Base-by-base conservation (phyloP, 2,329 filamentous ascomycete species). In the Fusarium solani-melongenae region DNA sequence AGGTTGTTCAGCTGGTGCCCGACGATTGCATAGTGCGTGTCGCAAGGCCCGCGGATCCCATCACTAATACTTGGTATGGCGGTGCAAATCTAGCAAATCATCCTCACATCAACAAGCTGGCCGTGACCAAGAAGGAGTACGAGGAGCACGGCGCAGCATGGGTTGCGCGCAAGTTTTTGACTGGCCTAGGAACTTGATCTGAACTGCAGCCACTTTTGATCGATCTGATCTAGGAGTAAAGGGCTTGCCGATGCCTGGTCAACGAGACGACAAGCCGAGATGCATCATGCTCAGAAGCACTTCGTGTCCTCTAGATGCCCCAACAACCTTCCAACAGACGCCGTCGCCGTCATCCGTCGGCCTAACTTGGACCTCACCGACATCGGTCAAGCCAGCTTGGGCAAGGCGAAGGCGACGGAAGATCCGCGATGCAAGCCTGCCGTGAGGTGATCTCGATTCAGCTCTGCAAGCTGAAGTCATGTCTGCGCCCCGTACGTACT, bases 61-160 rank as follows among this genome's bases (percentile, higher is more conserved):
- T 98, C 74, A 92, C 90, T 27, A 94, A 92, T 72, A 94, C 93
- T 0, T 99, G 96, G 96, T 84, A 91, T 14, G 96, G 96, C 17
- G 96, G 92, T n/a, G 93, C 93, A 24, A 89, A 91, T 66, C 86
- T 98, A 64, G 94, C 94, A 1, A 89, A 85, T 59, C 91, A 95
- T 76, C 86, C 87, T 46, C 87, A 93, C 41, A 85, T 97, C 60
- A 88, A 91, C 69, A 88, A 88, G 57, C 83, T 95, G 14, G 88
- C 91, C 2, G 93, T 98, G n/a, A 96, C 94, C 0, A 94, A 93
- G 80, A 89, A 93, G 70, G 94, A 99, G 79, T 99, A 99, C 81
- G 91, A 96, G 60, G 96, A 99, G 82, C 84, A 95, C 79, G 96
- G 96, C 10, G 90, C 89, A 64, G 86, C 84, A 2, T 96, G 94